Evolutionary conservation across 2,329 filamentous ascomycete species (phyloP).

Genomic region (Fusarium humuli): DNA sequence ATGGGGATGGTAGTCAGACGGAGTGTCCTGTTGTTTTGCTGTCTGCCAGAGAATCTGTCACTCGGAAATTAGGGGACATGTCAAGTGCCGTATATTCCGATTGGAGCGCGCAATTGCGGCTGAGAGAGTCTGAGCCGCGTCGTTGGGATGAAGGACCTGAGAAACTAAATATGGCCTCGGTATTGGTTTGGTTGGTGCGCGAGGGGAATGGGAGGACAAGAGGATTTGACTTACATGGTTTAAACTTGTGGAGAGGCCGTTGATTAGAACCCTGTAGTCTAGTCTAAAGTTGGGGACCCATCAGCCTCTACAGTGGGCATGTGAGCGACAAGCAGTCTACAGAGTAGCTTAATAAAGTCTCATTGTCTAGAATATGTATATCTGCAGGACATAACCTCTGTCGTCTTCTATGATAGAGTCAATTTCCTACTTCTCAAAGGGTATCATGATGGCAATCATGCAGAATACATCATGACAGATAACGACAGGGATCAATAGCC

Average conservation of each 20-base stretch:
- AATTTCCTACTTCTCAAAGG: neutral
- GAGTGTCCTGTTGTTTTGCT: neutral
- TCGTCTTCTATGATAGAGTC: neutral
- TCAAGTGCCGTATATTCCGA: constrained; percentile 3
- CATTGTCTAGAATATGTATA: neutral
- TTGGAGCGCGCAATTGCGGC: constrained; percentile 27
- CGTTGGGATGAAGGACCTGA: neutral
- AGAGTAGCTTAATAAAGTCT: neutral
- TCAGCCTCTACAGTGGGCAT: neutral
- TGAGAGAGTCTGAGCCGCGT: neutral
- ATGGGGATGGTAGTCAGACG: neutral
- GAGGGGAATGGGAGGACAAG: neutral
- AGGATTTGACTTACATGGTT: constrained; percentile 5
- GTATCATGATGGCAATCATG: neutral
- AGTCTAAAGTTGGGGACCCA: neutral
- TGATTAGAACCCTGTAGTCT: neutral
- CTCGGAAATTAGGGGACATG: constrained; percentile 2
- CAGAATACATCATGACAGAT: neutral
- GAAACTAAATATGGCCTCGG: neutral
- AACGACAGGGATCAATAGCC: constrained; percentile 2
- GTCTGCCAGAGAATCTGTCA: neutral
- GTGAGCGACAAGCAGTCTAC: neutral
- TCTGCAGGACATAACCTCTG: neutral
- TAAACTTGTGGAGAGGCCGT: constrained; percentile 7
- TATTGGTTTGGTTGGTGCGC: constrained; percentile 24